Evolutionary conservation across 768 basidiomycete genomes (phyloP).

Genomic region (Boletus rex-veris): DNA sequence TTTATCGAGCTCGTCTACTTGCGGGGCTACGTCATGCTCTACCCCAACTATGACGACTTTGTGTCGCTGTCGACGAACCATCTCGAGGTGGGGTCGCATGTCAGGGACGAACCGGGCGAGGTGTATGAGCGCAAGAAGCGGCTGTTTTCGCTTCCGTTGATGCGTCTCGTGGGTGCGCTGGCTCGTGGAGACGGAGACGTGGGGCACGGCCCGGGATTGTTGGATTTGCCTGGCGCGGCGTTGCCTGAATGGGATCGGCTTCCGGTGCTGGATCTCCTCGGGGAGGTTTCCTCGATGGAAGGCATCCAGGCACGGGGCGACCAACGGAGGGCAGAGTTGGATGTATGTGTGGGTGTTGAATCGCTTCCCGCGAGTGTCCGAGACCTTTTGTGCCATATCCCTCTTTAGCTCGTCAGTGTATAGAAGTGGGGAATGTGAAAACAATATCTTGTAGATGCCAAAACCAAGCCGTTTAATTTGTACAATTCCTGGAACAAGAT

Average conservation of each 20-base stretch:
- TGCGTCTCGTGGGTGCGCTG: constrained; percentile 38
- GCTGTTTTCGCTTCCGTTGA: constrained; percentile 67
- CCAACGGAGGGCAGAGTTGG: constrained; percentile 33
- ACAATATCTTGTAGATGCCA: not conserved
- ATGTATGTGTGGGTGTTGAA: constrained; percentile 26
- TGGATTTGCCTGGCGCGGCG: constrained; percentile 54
- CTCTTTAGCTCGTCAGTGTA: constrained; percentile 5
- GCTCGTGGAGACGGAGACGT: constrained; percentile 3
- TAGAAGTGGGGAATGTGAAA: too few species aligned
- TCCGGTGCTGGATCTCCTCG: constrained; percentile 70
- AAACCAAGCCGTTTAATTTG: constrained; percentile 13
- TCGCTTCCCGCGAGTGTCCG: constrained; percentile 23
- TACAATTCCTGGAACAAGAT: constrained; percentile 20
- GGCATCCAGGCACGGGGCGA: constrained; percentile 35
- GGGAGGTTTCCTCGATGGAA: constrained; percentile 37
- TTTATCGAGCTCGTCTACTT: constrained; percentile 85
- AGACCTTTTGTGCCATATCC: constrained; percentile 20
- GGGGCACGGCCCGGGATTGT: constrained; percentile 32
- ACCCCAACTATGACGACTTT: constrained; percentile 75
- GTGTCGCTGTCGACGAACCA: constrained; percentile 87
- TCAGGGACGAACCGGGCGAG: constrained; percentile 50
- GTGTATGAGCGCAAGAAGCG: constrained; percentile 53
- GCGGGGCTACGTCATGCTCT: constrained; percentile 83
- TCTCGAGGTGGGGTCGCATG: constrained; percentile 80
- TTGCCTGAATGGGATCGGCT: constrained; percentile 54